Percentiles rank a stretch among this genome's conserved stretches.
phyloP scores from a whole-genome alignment of 306 rosid species.

The Prinsepia uniflora region DNA sequence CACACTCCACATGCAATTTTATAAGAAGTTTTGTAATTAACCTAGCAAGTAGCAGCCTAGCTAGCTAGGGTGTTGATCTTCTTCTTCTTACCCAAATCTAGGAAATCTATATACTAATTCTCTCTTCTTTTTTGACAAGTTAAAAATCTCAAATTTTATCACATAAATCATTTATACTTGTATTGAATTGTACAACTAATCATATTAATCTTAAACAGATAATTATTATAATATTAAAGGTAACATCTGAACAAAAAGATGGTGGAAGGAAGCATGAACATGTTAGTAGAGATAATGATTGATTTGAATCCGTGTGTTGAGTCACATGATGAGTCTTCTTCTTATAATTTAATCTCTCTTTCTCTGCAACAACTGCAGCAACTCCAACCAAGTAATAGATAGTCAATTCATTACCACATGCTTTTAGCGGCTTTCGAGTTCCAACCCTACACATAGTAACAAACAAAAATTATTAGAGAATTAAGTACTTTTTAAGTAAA shows the following conservation, averaged over 20 bases:
- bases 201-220: constrained; percentile 6
- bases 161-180: no score
- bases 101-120: constrained; percentile 14
- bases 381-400: constrained; percentile 21
- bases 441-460: constrained; percentile 8
- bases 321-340: constrained; percentile 33
- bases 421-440: constrained; percentile 33
- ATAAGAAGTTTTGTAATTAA: not conserved
- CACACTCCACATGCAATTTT: not conserved
- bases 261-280: constrained; percentile 18
- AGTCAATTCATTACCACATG: constrained; percentile 44
- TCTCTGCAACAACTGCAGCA: constrained; percentile 25
- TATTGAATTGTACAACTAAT: no score
- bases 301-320: constrained; percentile 37
- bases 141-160: no score
- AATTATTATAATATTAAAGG: not conserved
- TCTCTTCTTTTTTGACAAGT: no score
- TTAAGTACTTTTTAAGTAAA: not conserved
- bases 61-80: constrained; percentile 12
- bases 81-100: constrained; percentile 16
- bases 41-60: no score
- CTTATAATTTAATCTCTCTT: constrained; percentile 23
- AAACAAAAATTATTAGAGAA: not conserved
- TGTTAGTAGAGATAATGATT: constrained; percentile 18
- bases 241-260: not conserved